Percentiles rank a stretch among this genome's conserved stretches.
Evolutionary conservation across 257 asterid species (phyloP).

Genomic region (Galeopsis tetrahit): DNA sequence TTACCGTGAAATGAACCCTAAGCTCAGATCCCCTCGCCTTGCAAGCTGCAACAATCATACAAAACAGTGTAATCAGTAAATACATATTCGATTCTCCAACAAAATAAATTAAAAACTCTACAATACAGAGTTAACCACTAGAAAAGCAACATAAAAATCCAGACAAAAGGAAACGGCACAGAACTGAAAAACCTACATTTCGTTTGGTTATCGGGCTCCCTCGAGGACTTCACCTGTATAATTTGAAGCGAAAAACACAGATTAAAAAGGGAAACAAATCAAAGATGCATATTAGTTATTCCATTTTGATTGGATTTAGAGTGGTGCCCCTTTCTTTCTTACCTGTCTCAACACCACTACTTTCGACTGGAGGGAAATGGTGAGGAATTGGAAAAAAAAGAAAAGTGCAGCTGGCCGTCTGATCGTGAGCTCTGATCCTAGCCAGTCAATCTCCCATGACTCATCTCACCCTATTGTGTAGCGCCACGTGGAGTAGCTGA

Average conservation of each 20-base stretch:
- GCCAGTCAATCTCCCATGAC: no score
- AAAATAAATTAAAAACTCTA: background rate
- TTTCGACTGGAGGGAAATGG: no score
- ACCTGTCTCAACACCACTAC: no score
- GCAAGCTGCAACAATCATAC: slow-evolving; percentile 60
- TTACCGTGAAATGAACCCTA: slow-evolving; percentile 82
- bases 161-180: background rate
- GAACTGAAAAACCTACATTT: slow-evolving; percentile 60
- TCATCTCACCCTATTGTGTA: no score
- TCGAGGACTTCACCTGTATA: slow-evolving; percentile 74
- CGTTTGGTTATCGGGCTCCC: slow-evolving; percentile 67
- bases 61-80: background rate
- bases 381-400: no score
- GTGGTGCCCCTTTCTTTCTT: no score
- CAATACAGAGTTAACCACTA: background rate
- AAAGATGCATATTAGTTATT: background rate
- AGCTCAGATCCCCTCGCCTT: slow-evolving; percentile 79
- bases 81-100: background rate
- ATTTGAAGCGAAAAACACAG: background rate
- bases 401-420: no score
- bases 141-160: background rate
- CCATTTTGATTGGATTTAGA: background rate
- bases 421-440: background rate
- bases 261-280: background rate
- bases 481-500: no score